A percentile compares a stretch with the other conserved stretches of the same genome.
These are phyloP conservation scores for Terfezia claveryi DNA, from an alignment of 495 filamentous ascomycete genomes.

Conservation along the genomic window DNA sequence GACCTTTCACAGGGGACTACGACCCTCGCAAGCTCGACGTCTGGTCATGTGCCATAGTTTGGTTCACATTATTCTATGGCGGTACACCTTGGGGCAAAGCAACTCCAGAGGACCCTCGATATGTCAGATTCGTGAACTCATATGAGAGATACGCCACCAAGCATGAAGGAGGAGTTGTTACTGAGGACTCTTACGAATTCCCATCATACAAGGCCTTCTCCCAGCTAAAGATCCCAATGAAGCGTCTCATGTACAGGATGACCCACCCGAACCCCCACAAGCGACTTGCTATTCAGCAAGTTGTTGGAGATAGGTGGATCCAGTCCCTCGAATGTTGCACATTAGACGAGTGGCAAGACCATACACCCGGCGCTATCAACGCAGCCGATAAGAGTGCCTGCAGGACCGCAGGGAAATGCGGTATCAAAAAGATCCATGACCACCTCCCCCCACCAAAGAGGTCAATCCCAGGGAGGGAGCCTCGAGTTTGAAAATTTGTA, in stretches of 20 bases:
- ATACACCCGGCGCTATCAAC: neutral
- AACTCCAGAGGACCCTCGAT: slow-evolving; percentile 27
- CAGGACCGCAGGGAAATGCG: slow-evolving; percentile 15
- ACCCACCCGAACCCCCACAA: slow-evolving; percentile 45
- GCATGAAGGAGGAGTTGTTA: slow-evolving; percentile 25
- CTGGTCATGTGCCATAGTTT: slow-evolving; percentile 58
- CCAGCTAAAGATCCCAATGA: slow-evolving; percentile 31
- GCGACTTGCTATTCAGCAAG: slow-evolving; percentile 40
- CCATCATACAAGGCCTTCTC: slow-evolving; percentile 28
- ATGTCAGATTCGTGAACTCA: slow-evolving; percentile 34
- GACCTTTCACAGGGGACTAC: slow-evolving; percentile 30
- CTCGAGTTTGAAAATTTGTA: too few relatives aligned
- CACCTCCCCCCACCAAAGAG: slow-evolving; percentile 14
- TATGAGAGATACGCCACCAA: slow-evolving; percentile 39
- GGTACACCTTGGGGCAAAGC: slow-evolving; percentile 45
- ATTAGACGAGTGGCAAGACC: slow-evolving; percentile 24
- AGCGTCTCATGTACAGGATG: slow-evolving; percentile 49
- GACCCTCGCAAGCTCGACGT: slow-evolving; percentile 56
- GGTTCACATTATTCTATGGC: slow-evolving; percentile 41
- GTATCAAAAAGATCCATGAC: slow-evolving; percentile 16
- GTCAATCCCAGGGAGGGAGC: neutral
- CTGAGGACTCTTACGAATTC: slow-evolving; percentile 27
- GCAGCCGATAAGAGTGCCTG: slow-evolving; percentile 14
- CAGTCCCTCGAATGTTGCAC: slow-evolving; percentile 52
- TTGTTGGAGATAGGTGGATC: slow-evolving; percentile 38